phyloP scores from a whole-genome alignment of 2,329 filamentous ascomycete genomes.

The Sclerotinia sclerotiorum region DNA sequence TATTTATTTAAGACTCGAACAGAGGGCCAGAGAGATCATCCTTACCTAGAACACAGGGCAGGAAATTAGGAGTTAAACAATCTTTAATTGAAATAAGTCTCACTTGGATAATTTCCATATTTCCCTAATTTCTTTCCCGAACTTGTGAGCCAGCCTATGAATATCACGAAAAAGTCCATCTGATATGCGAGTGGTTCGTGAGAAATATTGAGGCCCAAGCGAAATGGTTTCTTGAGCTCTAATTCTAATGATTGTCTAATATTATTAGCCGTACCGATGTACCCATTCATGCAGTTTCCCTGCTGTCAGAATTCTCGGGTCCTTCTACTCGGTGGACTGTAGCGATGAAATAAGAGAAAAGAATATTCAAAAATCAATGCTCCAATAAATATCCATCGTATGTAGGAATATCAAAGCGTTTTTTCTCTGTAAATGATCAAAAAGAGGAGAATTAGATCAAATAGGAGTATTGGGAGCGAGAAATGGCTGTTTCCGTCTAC shows the following conservation, averaged over 20 bases:
- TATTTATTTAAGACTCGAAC: neutral
- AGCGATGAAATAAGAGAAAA: constrained; percentile 9
- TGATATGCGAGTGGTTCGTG: neutral
- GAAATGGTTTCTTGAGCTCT: constrained; percentile 1
- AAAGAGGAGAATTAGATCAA: neutral
- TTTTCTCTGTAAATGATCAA: neutral
- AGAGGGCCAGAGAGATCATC: neutral
- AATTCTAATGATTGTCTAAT: neutral
- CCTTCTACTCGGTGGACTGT: constrained; percentile 22
- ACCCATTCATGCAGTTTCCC: constrained; percentile 6
- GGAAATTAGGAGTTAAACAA: neutral
- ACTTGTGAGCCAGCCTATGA: neutral
- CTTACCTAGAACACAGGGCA: neutral
- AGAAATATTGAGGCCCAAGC: constrained; percentile 8
- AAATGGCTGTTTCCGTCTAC: constrained; percentile 17
- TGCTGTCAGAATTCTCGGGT: constrained; percentile 23
- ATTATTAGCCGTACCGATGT: neutral
- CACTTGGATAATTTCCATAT: neutral
- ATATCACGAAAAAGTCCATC: neutral
- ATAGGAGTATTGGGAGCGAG: constrained; percentile 8
- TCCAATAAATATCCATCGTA: constrained; percentile 4
- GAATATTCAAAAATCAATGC: constrained; percentile 7
- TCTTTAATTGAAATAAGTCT: constrained; percentile 6
- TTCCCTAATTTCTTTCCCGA: neutral
- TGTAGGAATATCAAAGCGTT: neutral